Evolutionary conservation across 139 green algal species (phyloP), one percentile per base, ranked within the genome.

Genomic region (Chlorokybus atmophyticus): DNA sequence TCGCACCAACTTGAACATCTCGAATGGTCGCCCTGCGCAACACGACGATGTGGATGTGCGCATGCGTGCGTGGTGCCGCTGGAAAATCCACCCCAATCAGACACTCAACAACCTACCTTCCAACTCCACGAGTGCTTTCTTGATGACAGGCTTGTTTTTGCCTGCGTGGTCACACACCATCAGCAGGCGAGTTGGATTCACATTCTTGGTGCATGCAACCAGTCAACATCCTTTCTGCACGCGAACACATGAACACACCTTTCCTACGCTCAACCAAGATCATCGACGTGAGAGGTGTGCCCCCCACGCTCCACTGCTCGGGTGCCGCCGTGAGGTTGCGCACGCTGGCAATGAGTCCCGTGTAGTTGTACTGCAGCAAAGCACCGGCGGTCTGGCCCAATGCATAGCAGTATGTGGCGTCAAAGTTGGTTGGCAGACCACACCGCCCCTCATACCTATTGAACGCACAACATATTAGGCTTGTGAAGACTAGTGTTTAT

Each of bases 401-500:
- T 6, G 67, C 54, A 31, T 71, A 77, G 52, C 61, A 76, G 53
- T 85, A 85, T 23, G 75, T 74, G 41, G 71, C 63, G 41, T 85
- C 79, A 54, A 85, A 85, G 58, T 84, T 83, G 62, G 71, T 75
- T 61, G 79, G 79, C 55, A 75, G 40, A 29, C 52, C 53, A 53
- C 63, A 82, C 31, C 79, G 68, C 23, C 78, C 78, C 61, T 85
- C 75, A 39, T 84, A 85, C 25, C 60, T 68, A 42, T 47, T 14
- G 14, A 21, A 47, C 38, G 14, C 14, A 47, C 38, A 47, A 17
- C 39, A 19, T 47, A 47, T n/a, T 47, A 44, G 14, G 14, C 38
- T 23, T 23, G 17, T 44, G 38, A 14, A 44, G 17, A 44, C 38
- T 23, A 17, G 17, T 23, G 14, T 17, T 23, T 14, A 44, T 44